Evolutionary conservation across 257 asterid species (phyloP).

Genomic region (Catharanthus roseus): DNA sequence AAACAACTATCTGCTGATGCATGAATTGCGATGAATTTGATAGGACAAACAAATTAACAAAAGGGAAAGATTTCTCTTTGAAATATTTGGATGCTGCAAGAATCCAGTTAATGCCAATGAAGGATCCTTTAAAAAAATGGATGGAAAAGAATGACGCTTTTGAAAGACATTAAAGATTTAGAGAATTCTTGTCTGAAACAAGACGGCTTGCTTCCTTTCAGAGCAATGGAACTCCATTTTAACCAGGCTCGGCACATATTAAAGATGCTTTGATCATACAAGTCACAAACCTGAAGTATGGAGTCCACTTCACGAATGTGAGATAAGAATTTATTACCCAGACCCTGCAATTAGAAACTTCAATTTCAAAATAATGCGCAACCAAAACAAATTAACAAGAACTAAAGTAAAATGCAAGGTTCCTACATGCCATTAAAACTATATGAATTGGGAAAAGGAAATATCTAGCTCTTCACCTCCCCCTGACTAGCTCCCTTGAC

Average conservation of each 20-base stretch:
- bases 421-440: not conserved
- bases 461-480: conserved; percentile 56
- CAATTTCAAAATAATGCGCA: not conserved
- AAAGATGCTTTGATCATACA: not conserved
- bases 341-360: conserved; percentile 50
- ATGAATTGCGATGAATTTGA: not conserved
- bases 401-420: not conserved
- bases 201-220: not conserved
- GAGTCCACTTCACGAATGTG: conserved; percentile 99
- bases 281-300: conserved; percentile 69
- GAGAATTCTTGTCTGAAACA: not conserved
- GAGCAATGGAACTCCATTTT: not conserved
- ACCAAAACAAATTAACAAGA: not conserved
- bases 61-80: not conserved
- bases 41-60: not conserved
- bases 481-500: conserved; percentile 99
- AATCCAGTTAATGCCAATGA: not conserved
- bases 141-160: not conserved
- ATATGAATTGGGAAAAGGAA: conserved; percentile 7
- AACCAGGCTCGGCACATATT: not conserved
- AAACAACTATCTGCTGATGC: not conserved
- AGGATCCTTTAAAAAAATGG: not conserved
- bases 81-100: not conserved
- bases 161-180: not conserved
- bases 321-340: conserved; percentile 91